phyloP scores from a whole-genome alignment of 2,329 filamentous ascomycete genomes.

The Aspergillus niger region DNA sequence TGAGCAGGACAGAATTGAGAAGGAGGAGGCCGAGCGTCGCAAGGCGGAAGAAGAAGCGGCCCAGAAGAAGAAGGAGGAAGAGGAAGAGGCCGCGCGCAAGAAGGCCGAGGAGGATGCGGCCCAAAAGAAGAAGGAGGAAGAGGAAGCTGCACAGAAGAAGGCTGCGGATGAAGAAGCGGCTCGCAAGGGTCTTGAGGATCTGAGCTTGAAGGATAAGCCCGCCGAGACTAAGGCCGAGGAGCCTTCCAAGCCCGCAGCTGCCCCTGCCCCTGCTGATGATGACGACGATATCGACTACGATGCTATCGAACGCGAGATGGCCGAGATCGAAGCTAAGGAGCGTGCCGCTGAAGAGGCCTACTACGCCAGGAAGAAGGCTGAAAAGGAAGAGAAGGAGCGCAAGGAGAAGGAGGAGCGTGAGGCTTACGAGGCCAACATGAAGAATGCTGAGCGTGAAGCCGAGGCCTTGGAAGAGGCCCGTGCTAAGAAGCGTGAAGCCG shows the following conservation, averaged over 20 bases:
- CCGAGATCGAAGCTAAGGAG: constrained; percentile 51
- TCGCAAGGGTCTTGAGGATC: constrained; percentile 27
- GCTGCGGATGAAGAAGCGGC: constrained; percentile 27
- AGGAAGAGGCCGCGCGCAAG: constrained; percentile 34
- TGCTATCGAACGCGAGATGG: constrained; percentile 50
- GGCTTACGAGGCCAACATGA: constrained; percentile 50
- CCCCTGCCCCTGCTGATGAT: constrained; percentile 35
- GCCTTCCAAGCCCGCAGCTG: constrained; percentile 33
- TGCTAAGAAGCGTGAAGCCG: constrained; percentile 43
- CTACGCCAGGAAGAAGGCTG: constrained; percentile 75
- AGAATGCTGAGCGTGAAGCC: constrained; percentile 51
- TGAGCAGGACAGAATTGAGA: constrained; percentile 54
- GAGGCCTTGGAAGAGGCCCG: constrained; percentile 50
- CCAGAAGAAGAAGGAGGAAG: constrained; percentile 34
- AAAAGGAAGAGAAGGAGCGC: constrained; percentile 58
- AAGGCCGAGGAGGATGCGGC: constrained; percentile 28
- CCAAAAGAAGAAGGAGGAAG: constrained; percentile 32
- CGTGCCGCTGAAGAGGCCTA: constrained; percentile 49
- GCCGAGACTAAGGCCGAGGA: constrained; percentile 47
- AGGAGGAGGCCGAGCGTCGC: constrained; percentile 57
- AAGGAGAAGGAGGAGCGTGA: constrained; percentile 50
- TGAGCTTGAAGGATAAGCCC: constrained; percentile 39
- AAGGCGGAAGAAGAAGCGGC: constrained; percentile 52
- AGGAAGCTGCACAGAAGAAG: constrained; percentile 33
- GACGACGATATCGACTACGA: constrained; percentile 51